Evolutionary conservation across 805 yeast species (phyloP).

Genomic region (Schizosaccharomyces octosporus): DNA sequence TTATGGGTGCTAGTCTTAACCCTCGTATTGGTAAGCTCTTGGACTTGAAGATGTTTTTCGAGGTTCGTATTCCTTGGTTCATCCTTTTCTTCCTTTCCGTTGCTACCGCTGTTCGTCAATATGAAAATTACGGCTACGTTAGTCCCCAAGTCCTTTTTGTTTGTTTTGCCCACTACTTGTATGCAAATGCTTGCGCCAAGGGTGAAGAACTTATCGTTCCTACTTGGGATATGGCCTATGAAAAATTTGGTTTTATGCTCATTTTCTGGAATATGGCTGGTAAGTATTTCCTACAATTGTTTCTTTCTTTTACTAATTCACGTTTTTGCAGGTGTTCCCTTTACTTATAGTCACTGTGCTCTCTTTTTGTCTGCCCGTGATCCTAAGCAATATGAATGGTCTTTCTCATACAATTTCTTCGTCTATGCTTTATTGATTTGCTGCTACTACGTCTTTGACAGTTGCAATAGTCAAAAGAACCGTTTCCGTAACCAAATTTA

Average conservation of each 20-base stretch:
- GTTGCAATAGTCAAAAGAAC: slow-evolving; percentile 86
- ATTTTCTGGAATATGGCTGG: slow-evolving; percentile 98
- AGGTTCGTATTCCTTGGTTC: slow-evolving; percentile 93
- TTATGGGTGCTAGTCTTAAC: slow-evolving; percentile 93
- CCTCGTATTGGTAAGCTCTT: slow-evolving; percentile 74
- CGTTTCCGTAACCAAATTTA: slow-evolving; percentile 52
- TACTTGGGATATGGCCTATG: slow-evolving; percentile 98
- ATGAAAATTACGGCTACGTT: slow-evolving; percentile 55
- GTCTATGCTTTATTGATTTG: slow-evolving; percentile 31
- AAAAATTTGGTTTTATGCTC: slow-evolving; percentile 96
- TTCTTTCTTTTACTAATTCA: not conserved
- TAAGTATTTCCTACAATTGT: not conserved
- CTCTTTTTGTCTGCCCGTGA: slow-evolving; percentile 60
- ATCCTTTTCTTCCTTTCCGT: slow-evolving; percentile 54
- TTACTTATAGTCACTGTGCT: slow-evolving; percentile 87
- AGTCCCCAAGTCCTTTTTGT: slow-evolving; percentile 52
- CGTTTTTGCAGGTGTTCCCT: slow-evolving; percentile 36
- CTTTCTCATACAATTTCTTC: slow-evolving; percentile 30
- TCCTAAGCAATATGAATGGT: slow-evolving; percentile 62
- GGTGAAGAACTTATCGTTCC: slow-evolving; percentile 96
- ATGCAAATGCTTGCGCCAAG: slow-evolving; percentile 90
- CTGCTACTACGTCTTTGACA: slow-evolving; percentile 84
- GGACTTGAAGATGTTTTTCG: slow-evolving; percentile 91
- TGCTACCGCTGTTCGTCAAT: slow-evolving; percentile 55
- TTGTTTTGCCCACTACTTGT: slow-evolving; percentile 70